Evolutionary conservation across 352 stramenopile species (phyloP).

Genomic region (Thalassiosira allenii): DNA sequence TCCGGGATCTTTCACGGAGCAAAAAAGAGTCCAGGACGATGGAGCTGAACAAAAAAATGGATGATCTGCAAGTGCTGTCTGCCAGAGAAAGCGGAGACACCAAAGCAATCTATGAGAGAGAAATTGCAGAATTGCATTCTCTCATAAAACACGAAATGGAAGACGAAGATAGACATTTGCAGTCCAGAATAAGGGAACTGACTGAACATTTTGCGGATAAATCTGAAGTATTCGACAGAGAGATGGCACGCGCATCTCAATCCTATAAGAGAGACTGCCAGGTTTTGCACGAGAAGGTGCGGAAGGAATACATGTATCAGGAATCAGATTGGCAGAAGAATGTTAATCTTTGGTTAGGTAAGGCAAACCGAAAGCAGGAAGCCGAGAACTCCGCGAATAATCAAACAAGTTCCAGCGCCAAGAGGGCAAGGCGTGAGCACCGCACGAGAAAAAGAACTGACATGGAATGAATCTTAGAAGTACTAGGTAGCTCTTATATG

Average conservation of each 20-base stretch:
- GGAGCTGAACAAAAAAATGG: slow-evolving; percentile 49
- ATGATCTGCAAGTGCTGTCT: slow-evolving; percentile 13
- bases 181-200: slow-evolving; percentile 27
- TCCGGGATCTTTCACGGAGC: slow-evolving; percentile 6
- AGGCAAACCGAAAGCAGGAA: slow-evolving; percentile 26
- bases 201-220: slow-evolving; percentile 28
- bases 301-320: slow-evolving; percentile 27
- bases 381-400: too few species aligned
- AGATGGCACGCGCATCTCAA: slow-evolving; percentile 13
- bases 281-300: slow-evolving; percentile 13
- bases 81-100: slow-evolving; percentile 17
- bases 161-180: slow-evolving; percentile 16
- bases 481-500: too few species aligned
- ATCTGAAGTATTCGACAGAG: slow-evolving; percentile 27
- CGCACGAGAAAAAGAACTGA: slow-evolving; percentile 13
- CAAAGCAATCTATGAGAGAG: slow-evolving; percentile 4
- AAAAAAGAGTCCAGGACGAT: slow-evolving; percentile 40
- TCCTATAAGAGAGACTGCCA: slow-evolving; percentile 21
- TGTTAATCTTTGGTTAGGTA: slow-evolving; percentile 41
- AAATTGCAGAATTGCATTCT: slow-evolving; percentile 15
- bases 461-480: too few species aligned
- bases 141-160: slow-evolving; percentile 33
- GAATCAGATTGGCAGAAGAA: slow-evolving; percentile 47
- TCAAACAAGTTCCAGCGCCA: slow-evolving; percentile 15
- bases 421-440: slow-evolving; percentile 24